phyloP scores from a whole-genome alignment of 2,329 filamentous ascomycete genomes.

The Arthroderma sp. region DNA sequence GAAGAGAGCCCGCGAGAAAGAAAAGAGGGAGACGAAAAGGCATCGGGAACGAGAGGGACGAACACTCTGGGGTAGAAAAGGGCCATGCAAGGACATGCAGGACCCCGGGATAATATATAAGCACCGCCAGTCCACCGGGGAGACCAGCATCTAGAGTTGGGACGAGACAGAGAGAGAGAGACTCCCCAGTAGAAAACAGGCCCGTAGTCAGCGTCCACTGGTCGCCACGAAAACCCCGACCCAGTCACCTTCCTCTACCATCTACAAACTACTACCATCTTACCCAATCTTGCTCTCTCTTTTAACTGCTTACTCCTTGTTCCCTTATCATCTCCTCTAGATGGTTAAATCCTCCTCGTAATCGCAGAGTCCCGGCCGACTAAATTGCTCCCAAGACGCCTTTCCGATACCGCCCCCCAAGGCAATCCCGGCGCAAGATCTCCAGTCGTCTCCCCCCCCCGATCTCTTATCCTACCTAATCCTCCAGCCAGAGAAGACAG shows the following conservation, averaged over 20 bases:
- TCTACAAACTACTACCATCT: too few species aligned
- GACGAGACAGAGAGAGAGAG: too few species aligned
- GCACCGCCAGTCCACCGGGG: not conserved
- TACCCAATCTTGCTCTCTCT: not conserved
- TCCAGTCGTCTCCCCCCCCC: not conserved
- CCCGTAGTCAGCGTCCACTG: not conserved
- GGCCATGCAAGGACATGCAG: not conserved
- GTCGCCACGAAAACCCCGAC: not conserved
- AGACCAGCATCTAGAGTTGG: not conserved
- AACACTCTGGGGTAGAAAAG: slow-evolving; percentile 1
- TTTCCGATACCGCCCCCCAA: not conserved
- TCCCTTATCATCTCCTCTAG: not conserved
- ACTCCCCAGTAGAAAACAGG: not conserved
- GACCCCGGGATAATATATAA: too few species aligned
- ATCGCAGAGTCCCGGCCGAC: not conserved
- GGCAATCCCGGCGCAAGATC: not conserved
- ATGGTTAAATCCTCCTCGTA: too few species aligned
- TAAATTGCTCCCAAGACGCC: not conserved
- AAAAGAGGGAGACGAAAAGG: not conserved
- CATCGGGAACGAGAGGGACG: not conserved
- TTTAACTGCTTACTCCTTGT: not conserved
- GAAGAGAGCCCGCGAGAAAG: too few species aligned
- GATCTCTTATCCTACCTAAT: too few species aligned
- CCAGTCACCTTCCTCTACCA: not conserved
- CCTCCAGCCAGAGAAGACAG: not conserved